Conservation (phyloP, 257 asterid genomes). For the Ehretia macrophylla region DNA sequence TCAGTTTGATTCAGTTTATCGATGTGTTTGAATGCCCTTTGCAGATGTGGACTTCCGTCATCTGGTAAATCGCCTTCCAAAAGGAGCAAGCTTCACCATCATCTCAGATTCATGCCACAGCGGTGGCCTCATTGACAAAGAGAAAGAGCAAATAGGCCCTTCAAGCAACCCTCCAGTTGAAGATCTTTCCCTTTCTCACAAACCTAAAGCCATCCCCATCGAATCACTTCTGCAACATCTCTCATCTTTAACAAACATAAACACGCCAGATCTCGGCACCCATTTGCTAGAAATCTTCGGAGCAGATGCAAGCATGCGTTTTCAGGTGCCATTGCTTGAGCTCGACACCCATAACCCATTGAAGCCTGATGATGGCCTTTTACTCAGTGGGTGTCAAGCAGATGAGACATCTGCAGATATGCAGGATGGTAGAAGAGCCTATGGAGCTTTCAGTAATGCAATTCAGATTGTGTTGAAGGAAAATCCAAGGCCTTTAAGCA, state of each 20-base stretch:
- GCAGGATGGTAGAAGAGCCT: conserved; percentile 35
- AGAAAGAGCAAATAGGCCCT: conserved; percentile 81
- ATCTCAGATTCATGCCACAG: conserved; percentile 90
- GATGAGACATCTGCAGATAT: conserved; percentile 70
- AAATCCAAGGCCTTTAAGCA: conserved; percentile 41
- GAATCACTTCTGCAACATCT: conserved; percentile 43
- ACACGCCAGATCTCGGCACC: conserved; percentile 43
- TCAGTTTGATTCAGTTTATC: no score
- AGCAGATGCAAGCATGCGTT: conserved; percentile 54
- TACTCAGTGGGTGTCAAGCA: conserved; percentile 77
- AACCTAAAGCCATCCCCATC: conserved; percentile 46
- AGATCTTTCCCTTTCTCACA: conserved; percentile 10
- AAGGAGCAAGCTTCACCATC: conserved; percentile 72
- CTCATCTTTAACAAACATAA: conserved; percentile 50
- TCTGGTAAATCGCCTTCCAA: conserved; percentile 63
- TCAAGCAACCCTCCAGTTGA: conserved; percentile 2
- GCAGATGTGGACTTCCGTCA: conserved; percentile 71
- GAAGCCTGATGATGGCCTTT: conserved; percentile 66
- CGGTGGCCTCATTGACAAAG: conserved; percentile 91
- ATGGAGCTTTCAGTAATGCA: conserved; percentile 74
- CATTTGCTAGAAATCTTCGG: conserved; percentile 65
- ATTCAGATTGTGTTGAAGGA: conserved; percentile 53
- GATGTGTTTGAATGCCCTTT: no score
- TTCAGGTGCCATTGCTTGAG: conserved; percentile 28
- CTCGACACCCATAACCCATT: conserved; percentile 29